Evolutionary conservation across 768 basidiomycete species (phyloP).

Genomic region (Kwoniella botswanensis): DNA sequence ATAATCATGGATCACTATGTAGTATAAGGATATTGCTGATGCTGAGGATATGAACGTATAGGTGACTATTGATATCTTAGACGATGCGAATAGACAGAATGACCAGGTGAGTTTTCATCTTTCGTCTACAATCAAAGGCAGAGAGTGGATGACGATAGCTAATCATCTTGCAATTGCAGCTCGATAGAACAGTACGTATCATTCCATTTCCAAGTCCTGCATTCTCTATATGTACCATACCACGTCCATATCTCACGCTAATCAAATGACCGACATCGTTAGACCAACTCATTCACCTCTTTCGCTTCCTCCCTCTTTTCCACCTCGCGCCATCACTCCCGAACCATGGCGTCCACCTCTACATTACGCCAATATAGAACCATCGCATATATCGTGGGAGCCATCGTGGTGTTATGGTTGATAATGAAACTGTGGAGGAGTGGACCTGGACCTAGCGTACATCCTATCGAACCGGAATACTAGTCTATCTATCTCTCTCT

Average conservation of each 20-base stretch:
- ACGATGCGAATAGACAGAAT: conserved; percentile 56
- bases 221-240: not conserved
- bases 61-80: conserved; percentile 59
- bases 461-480: conserved; percentile 19
- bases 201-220: not conserved
- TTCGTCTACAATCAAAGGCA: not conserved
- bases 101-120: conserved; percentile 46
- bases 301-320: conserved; percentile 57
- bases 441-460: conserved; percentile 5
- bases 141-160: not conserved
- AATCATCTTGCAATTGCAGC: conserved; percentile 24
- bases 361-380: conserved; percentile 53
- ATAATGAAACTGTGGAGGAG: conserved; percentile 44
- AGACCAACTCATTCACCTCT: conserved; percentile 55
- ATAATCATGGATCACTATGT: no score
- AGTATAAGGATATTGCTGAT: not conserved
- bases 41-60: not conserved
- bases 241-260: not conserved
- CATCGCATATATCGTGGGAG: conserved; percentile 55
- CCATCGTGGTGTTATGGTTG: conserved; percentile 49
- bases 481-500: not conserved
- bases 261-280: not conserved
- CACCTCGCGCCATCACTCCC: conserved; percentile 54
- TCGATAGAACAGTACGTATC: conserved; percentile 54
- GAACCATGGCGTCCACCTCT: conserved; percentile 53